Evolutionary conservation across 257 asterid genomes (phyloP).

Genomic region (Paraleonurus japonicus): DNA sequence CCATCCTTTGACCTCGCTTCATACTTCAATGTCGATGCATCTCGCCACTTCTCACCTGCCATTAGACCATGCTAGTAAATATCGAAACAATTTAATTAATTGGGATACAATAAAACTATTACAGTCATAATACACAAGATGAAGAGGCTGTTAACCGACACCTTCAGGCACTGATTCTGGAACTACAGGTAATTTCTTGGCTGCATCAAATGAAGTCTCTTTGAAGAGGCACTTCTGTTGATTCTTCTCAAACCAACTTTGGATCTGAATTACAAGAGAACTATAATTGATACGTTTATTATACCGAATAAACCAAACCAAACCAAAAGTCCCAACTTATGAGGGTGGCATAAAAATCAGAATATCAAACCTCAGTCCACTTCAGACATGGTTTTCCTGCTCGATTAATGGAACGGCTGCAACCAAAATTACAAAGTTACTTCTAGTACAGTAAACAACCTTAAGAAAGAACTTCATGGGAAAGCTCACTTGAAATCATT

Average conservation of each 20-base stretch:
- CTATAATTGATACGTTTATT: background rate
- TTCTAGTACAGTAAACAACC: background rate
- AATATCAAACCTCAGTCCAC: constrained; percentile 71
- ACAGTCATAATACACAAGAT: background rate
- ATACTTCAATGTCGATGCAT: constrained; percentile 50
- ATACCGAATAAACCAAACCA: constrained; percentile 17
- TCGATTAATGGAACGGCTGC: constrained; percentile 68
- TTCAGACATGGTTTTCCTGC: constrained; percentile 67
- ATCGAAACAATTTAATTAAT: background rate
- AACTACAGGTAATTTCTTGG: constrained; percentile 22
- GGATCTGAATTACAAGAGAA: constrained; percentile 45
- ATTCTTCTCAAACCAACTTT: constrained; percentile 60
- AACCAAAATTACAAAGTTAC: constrained; percentile 17
- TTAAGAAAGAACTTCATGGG: constrained; percentile 3
- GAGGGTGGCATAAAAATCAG: constrained; percentile 18
- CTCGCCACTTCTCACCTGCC: constrained; percentile 46
- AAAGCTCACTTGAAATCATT: constrained; percentile 57
- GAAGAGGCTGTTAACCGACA: constrained; percentile 12
- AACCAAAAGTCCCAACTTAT: constrained; percentile 9
- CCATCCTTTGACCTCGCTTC: constrained; percentile 85
- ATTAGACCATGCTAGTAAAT: constrained; percentile 18
- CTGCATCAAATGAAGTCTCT: constrained; percentile 34
- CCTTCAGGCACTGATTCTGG: constrained; percentile 39
- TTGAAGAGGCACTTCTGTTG: constrained; percentile 25
- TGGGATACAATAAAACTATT: background rate